A percentile compares a stretch with the other conserved stretches of the same genome.
These are phyloP conservation scores for Phlyctochytrium arcticum DNA, from an alignment of 192 early-diverging fungal species.

Conservation along the genomic window DNA sequence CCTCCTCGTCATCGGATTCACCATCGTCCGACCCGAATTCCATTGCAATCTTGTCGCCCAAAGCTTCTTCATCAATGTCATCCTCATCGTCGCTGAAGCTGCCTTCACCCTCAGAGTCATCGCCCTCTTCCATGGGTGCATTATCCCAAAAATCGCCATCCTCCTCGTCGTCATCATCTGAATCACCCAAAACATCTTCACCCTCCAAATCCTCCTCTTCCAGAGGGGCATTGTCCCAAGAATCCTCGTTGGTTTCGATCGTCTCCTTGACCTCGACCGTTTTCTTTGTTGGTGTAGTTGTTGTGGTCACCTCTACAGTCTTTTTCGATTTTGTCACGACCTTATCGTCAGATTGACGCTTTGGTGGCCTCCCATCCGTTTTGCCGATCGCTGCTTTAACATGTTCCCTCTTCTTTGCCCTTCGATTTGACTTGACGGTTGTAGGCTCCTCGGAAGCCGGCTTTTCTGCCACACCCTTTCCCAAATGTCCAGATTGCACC, in stretches of 20 bases:
- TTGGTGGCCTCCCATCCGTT: not conserved
- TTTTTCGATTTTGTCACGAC: too few species aligned
- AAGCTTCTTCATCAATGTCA: slow-evolving; percentile 7
- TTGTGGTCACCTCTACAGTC: not conserved
- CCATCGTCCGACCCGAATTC: slow-evolving; percentile 41
- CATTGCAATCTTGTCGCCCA: too few species aligned
- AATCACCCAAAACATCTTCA: slow-evolving; percentile 4
- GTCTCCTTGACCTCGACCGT: not conserved
- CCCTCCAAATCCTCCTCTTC: slow-evolving; percentile 27
- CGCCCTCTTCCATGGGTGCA: not conserved
- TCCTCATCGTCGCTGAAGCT: slow-evolving; percentile 21
- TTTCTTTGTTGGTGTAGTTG: not conserved
- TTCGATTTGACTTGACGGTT: not conserved
- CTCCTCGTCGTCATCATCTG: slow-evolving; percentile 16
- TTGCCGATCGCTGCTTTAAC: not conserved
- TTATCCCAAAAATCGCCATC: not conserved
- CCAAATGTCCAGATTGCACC: slow-evolving; percentile 13
- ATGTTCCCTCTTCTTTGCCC: slow-evolving; percentile 13
- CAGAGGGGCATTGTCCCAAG: slow-evolving; percentile 14
- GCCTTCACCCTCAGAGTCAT: slow-evolving; percentile 34
- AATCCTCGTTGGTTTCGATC: not conserved
- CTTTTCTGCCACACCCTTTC: not conserved
- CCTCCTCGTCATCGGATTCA: slow-evolving; percentile 49
- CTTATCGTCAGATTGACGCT: too few species aligned
- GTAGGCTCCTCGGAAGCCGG: not conserved